Evolutionary conservation across 805 yeast species (phyloP).

Genomic region (Starmera pachycereana): DNA sequence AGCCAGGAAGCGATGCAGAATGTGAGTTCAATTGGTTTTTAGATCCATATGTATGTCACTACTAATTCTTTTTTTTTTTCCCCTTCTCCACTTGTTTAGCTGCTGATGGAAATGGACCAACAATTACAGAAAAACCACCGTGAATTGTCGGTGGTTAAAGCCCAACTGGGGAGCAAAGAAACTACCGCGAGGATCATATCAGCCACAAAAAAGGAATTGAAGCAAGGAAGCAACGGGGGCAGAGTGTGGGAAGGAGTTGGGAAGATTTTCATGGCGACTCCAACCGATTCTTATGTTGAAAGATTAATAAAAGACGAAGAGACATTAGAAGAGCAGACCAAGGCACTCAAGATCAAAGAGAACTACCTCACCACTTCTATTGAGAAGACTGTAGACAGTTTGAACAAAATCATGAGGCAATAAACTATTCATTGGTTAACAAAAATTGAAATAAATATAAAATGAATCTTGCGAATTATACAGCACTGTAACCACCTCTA

Average conservation of each 20-base stretch:
- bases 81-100: too few species aligned
- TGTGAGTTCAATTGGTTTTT: too few species aligned
- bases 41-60: too few species aligned
- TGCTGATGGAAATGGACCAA: constrained; percentile 55
- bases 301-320: constrained; percentile 41
- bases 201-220: constrained; percentile 47
- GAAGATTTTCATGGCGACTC: constrained; percentile 48
- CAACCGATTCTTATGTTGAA: constrained; percentile 34
- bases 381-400: constrained; percentile 57
- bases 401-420: constrained; percentile 31
- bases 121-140: constrained; percentile 50
- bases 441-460: too few species aligned
- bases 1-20: not conserved
- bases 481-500: constrained; percentile 92
- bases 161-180: constrained; percentile 38
- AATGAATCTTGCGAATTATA: too few species aligned
- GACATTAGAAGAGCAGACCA: constrained; percentile 46
- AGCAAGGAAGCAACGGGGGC: constrained; percentile 28
- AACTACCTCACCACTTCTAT: constrained; percentile 67
- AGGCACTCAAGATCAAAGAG: constrained; percentile 56
- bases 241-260: constrained; percentile 83
- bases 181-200: constrained; percentile 44
- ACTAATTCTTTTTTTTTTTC: not conserved
- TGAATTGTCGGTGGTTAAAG: constrained; percentile 44
- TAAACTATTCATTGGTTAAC: too few species aligned